These are phyloP conservation scores for Spergularia marina DNA, from an alignment of 148 eudicot genomes.

Conservation along the genomic window DNA sequence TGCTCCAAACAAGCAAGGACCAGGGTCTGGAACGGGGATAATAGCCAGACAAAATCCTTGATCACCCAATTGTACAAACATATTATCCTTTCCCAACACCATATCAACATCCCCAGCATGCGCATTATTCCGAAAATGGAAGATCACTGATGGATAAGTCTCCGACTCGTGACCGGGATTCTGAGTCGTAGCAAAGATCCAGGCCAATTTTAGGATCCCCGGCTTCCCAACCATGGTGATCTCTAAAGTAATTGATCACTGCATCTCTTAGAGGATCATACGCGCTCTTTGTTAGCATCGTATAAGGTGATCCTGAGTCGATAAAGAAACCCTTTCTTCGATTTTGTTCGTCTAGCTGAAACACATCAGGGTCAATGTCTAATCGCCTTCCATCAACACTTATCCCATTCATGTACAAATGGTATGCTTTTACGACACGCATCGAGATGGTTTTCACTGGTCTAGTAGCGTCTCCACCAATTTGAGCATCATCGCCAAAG, in stretches of 20 bases:
- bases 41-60: constrained; percentile 14
- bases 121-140: neutral
- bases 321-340: constrained; percentile 5
- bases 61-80: neutral
- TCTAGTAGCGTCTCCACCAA: neutral
- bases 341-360: neutral
- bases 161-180: neutral
- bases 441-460: constrained; percentile 7
- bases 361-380: constrained; percentile 1
- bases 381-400: neutral
- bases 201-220: neutral
- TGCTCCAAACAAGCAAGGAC: constrained; percentile 17
- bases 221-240: constrained; percentile 6
- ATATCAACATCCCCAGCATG: neutral
- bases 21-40: neutral
- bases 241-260: neutral
- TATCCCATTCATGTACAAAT: constrained; percentile 8
- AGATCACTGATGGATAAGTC: neutral
- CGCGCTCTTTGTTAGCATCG: constrained; percentile 1
- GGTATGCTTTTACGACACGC: neutral
- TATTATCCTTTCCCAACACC: neutral
- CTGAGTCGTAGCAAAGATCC: constrained; percentile 9
- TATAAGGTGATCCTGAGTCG: constrained; percentile 10
- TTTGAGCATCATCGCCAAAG: constrained; percentile 13
- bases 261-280: constrained; percentile 11